Evolutionary conservation across 345 rosid species (phyloP).

Genomic region (Pugionium dolabratum): DNA sequence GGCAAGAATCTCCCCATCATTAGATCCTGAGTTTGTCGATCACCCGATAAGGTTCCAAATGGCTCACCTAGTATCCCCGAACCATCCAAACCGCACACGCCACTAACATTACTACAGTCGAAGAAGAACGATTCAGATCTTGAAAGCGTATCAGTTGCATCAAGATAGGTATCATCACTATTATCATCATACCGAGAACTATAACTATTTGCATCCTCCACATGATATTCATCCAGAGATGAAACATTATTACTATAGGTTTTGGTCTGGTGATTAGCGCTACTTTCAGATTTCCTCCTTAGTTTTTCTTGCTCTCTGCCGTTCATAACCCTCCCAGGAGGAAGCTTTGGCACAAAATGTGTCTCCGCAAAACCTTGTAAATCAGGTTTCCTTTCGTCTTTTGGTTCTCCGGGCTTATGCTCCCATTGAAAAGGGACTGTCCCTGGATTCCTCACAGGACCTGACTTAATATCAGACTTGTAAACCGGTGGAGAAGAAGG

Average conservation of each 20-base stretch:
- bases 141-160: conserved; percentile 60
- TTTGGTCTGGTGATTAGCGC: conserved; percentile 11
- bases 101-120: conserved; percentile 59
- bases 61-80: conserved; percentile 43
- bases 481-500: conserved; percentile 56
- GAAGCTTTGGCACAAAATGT: conserved; percentile 71
- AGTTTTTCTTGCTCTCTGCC: too few species aligned
- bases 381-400: conserved; percentile 49
- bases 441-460: conserved; percentile 82
- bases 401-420: conserved; percentile 77
- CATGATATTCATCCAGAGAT: neutral
- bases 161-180: conserved; percentile 48
- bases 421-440: conserved; percentile 94
- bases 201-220: conserved; percentile 28
- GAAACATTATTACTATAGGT: neutral
- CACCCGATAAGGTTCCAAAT: conserved; percentile 52
- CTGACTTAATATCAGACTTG: conserved; percentile 83
- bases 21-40: conserved; percentile 61
- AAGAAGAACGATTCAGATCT: conserved; percentile 56
- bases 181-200: conserved; percentile 36
- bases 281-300: conserved; percentile 30
- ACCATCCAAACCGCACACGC: conserved; percentile 54
- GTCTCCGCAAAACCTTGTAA: conserved; percentile 31
- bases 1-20: conserved; percentile 95
- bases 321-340: conserved; percentile 66